Percentiles rank a stretch among this genome's conserved stretches.
These are phyloP conservation scores for Candida hispaniensis DNA, from an alignment of 805 yeast species.

Conservation along the genomic window DNA sequence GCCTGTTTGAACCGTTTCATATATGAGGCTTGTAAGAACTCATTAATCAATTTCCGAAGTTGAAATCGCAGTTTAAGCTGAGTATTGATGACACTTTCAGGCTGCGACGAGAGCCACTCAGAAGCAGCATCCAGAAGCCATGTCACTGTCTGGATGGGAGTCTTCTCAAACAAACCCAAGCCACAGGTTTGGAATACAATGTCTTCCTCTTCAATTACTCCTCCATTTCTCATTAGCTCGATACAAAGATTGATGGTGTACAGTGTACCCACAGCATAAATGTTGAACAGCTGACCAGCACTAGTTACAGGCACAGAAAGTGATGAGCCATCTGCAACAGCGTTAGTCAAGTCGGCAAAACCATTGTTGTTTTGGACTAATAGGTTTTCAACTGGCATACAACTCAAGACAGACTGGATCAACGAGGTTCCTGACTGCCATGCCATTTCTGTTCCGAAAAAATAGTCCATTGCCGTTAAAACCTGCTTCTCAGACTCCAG, in stretches of 20 bases:
- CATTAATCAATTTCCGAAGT: too few relatives aligned
- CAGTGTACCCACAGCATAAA: constrained; percentile 23
- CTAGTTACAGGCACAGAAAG: too few relatives aligned
- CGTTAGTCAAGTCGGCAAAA: constrained; percentile 1
- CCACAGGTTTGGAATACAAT: constrained; percentile 42
- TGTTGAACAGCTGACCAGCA: constrained; percentile 19
- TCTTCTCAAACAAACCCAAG: constrained; percentile 32
- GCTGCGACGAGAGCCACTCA: constrained; percentile 34
- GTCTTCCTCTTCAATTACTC: constrained; percentile 29
- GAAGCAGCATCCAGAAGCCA: constrained; percentile 26
- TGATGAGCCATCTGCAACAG: too few relatives aligned
- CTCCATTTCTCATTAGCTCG: constrained; percentile 18
- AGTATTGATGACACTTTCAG: constrained; percentile 1
- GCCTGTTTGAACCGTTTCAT: too few relatives aligned
- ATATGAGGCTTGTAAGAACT: too few relatives aligned
- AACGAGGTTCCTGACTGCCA: constrained; percentile 74
- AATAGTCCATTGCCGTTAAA: constrained; percentile 41
- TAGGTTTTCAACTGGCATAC: constrained; percentile 58
- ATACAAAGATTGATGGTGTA: constrained; percentile 21
- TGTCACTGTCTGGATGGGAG: constrained; percentile 19
- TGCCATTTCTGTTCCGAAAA: constrained; percentile 45
- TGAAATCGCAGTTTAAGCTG: too few relatives aligned
- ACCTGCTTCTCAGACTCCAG: constrained; percentile 35
- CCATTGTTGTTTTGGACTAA: constrained; percentile 30
- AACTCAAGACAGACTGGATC: constrained; percentile 67